phyloP scores from a whole-genome alignment of 257 asterid genomes.

The Capsicum chinense region DNA sequence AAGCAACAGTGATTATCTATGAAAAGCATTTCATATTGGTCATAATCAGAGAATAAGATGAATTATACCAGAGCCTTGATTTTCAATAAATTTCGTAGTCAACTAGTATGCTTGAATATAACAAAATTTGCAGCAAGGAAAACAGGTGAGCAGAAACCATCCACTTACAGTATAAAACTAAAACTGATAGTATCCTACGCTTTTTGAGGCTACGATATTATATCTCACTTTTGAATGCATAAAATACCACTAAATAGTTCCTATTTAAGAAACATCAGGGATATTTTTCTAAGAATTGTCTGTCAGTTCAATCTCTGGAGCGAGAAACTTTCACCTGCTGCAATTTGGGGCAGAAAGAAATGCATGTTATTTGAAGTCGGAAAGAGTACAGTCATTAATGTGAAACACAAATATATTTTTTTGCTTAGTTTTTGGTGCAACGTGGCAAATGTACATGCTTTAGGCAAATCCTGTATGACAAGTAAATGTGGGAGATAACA shows the following conservation, averaged over 20 bases:
- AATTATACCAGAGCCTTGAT: background rate
- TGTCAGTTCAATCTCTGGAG: background rate
- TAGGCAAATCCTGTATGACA: constrained; percentile 1
- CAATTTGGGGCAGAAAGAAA: constrained; percentile 1
- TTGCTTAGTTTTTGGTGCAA: background rate
- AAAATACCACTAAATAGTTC: background rate
- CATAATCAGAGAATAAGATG: background rate
- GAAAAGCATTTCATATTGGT: background rate
- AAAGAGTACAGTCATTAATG: background rate
- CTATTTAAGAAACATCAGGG: background rate
- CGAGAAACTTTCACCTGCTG: background rate
- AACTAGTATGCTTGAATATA: background rate
- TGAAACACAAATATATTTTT: background rate
- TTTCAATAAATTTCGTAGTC: background rate
- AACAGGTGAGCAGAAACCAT: background rate
- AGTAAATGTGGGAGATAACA: background rate
- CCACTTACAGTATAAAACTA: too few species aligned
- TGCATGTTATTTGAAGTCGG: background rate
- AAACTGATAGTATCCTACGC: too few species aligned
- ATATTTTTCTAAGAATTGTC: background rate
- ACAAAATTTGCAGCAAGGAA: background rate
- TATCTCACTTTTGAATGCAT: background rate
- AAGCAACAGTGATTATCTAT: background rate
- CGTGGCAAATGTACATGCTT: background rate
- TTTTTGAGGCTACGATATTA: background rate